Conservation (phyloP, 768 basidiomycete species). For the Naematelia encephala region DNA sequence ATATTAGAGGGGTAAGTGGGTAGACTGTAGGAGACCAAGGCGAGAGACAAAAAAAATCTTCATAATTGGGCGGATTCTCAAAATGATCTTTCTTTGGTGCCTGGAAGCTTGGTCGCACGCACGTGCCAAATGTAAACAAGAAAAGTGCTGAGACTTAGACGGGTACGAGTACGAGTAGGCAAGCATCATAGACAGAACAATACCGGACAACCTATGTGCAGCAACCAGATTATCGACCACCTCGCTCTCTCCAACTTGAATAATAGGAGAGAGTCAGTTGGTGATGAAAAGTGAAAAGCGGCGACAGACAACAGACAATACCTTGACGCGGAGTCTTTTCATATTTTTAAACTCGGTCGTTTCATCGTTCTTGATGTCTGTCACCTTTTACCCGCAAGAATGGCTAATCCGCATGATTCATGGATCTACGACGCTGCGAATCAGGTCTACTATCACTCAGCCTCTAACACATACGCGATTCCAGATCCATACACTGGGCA, state of each 20-base stretch:
- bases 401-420: not conserved
- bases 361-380: not conserved
- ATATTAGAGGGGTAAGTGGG: not conserved
- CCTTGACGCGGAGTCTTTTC: slow-evolving; percentile 5
- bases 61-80: not conserved
- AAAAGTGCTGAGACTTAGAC: no score
- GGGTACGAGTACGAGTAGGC: no score
- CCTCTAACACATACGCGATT: slow-evolving; percentile 29
- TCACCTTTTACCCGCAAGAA: not conserved
- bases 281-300: not conserved
- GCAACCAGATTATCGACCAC: no score
- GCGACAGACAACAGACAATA: slow-evolving; percentile 20
- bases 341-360: not conserved
- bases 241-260: no score
- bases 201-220: no score
- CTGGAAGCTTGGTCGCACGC: not conserved
- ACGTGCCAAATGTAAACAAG: no score
- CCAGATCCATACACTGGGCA: slow-evolving; percentile 28
- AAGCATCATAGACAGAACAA: no score
- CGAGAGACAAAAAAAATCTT: not conserved
- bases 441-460: slow-evolving; percentile 30
- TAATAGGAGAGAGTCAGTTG: no score
- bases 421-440: slow-evolving; percentile 36
- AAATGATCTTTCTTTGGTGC: not conserved
- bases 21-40: not conserved